phyloP scores from a whole-genome alignment of 257 asterid genomes.

The Ballota nigra region DNA sequence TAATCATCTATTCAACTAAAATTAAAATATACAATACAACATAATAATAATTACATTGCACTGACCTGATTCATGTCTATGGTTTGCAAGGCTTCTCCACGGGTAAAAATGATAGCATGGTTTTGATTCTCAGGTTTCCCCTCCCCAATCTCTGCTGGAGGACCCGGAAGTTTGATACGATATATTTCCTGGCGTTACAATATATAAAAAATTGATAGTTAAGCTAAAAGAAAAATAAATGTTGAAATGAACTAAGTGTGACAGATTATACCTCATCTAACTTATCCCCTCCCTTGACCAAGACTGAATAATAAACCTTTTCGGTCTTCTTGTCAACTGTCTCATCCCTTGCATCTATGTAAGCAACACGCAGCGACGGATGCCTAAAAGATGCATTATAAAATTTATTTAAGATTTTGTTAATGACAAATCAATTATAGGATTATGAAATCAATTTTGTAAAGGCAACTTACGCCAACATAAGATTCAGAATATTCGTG shows the following conservation, averaged over 20 bases:
- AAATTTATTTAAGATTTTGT: conserved; percentile 11
- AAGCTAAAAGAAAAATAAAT: conserved; percentile 9
- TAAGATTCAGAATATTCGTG: conserved; percentile 75
- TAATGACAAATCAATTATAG: conserved; percentile 15
- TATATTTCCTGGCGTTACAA: conserved; percentile 73
- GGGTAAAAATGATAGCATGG: conserved; percentile 96
- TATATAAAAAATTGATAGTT: not conserved
- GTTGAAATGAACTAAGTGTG: not conserved
- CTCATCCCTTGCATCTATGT: conserved; percentile 91
- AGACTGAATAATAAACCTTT: conserved; percentile 88
- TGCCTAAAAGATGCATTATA: conserved; percentile 48
- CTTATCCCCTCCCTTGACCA: conserved; percentile 93
- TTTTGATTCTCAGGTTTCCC: conserved; percentile 99
- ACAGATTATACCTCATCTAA: conserved; percentile 77
- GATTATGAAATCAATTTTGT: conserved; percentile 3
- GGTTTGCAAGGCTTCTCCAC: conserved; percentile 99
- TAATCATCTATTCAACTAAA: not conserved
- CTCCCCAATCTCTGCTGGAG: conserved; percentile 87
- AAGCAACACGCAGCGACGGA: conserved; percentile 93
- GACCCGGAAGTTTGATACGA: conserved; percentile 97
- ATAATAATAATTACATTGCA: not conserved
- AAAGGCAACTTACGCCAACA: conserved; percentile 70
- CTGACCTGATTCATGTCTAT: conserved; percentile 99
- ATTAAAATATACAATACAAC: not conserved
- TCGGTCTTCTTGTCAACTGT: conserved; percentile 46